phyloP scores from a whole-genome alignment of 176 grass and related monocot genomes.

The Lolium rigidum region DNA sequence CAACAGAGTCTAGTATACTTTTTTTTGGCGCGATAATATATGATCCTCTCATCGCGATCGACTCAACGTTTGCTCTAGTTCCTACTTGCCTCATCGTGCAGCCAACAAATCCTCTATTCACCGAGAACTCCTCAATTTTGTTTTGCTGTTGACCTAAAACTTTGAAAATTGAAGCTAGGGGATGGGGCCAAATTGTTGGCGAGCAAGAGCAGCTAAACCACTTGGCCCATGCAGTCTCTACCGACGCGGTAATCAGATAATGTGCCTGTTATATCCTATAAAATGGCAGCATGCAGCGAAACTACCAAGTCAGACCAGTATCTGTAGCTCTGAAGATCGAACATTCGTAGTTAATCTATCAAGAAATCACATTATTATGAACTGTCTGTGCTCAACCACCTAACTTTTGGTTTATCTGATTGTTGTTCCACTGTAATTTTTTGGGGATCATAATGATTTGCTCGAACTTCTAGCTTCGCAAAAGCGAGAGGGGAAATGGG shows the following conservation, averaged over 20 bases:
- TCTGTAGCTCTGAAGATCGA: not conserved
- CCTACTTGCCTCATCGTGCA: not conserved
- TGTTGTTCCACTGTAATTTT: not conserved
- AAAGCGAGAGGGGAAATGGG: not conserved
- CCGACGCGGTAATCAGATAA: not conserved
- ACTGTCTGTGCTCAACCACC: not conserved
- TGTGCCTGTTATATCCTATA: not conserved
- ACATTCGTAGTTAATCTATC: not conserved
- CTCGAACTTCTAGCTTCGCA: conserved; percentile 1
- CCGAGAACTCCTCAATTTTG: not conserved
- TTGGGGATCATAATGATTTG: not conserved
- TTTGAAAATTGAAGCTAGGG: not conserved
- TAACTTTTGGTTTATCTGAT: not conserved
- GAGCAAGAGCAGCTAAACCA: not conserved
- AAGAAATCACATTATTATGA: not conserved
- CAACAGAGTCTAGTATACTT: too few species aligned
- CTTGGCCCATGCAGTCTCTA: not conserved
- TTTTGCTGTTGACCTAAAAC: not conserved
- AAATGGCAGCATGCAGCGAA: not conserved
- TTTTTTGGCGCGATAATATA: too few species aligned
- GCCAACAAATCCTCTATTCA: not conserved
- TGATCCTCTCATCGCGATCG: too few species aligned
- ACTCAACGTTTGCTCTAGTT: too few species aligned
- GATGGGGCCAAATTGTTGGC: not conserved
- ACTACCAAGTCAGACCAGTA: not conserved